These are phyloP conservation scores for Fusarium zealandicum DNA, from an alignment of 2,329 filamentous ascomycete species.

Conservation along the genomic window DNA sequence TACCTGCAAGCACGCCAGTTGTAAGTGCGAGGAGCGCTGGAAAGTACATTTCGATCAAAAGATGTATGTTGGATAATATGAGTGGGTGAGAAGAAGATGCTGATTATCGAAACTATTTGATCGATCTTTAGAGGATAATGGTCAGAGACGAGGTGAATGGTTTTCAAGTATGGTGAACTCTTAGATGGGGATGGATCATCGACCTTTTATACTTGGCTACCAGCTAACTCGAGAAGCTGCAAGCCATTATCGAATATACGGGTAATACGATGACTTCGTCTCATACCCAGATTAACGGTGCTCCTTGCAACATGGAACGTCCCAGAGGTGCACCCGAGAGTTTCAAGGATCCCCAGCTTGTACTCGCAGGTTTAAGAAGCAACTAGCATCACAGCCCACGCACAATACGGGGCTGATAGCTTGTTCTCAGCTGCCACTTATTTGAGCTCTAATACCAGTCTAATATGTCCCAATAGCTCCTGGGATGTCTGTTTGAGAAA, in stretches of 20 bases:
- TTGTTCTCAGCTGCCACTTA: too few species aligned
- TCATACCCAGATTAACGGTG: constrained; percentile 15
- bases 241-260: too few species aligned
- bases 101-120: too few species aligned
- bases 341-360: constrained; percentile 29
- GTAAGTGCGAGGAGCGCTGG: constrained; percentile 25
- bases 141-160: background rate
- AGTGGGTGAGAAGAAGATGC: background rate
- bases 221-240: too few species aligned
- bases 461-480: too few species aligned
- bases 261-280: constrained; percentile 3
- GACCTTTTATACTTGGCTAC: background rate
- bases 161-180: background rate
- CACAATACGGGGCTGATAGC: background rate
- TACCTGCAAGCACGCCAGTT: constrained; percentile 33
- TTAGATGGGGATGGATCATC: background rate
- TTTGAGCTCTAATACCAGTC: too few species aligned
- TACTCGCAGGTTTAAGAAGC: background rate
- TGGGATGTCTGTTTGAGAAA: constrained; percentile 10
- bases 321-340: constrained; percentile 18
- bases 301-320: constrained; percentile 28
- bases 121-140: too few species aligned
- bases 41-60: constrained; percentile 27
- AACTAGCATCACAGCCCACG: background rate
- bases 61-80: background rate